A percentile compares a stretch with the other conserved stretches of the same genome.
These are phyloP conservation scores for Ganoderma lingzhi DNA, from an alignment of 1,284 basidiomycete species.

Conservation along the genomic window DNA sequence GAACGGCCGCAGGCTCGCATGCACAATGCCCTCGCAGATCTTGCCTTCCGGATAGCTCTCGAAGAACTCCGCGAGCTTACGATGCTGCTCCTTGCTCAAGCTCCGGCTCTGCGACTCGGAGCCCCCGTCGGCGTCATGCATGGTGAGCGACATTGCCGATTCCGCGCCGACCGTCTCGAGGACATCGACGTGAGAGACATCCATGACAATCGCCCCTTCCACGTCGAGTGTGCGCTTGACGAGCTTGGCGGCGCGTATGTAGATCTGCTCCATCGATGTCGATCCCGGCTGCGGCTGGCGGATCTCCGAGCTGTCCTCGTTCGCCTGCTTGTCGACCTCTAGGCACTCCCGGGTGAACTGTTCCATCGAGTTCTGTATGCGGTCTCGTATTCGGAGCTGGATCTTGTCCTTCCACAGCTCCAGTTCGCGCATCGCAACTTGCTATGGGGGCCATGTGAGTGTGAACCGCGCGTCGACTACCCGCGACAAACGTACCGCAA, in stretches of 20 bases:
- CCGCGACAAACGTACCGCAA: constrained; percentile 62
- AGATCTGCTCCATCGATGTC: constrained; percentile 85
- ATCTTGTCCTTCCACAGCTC: constrained; percentile 97
- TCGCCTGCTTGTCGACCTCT: constrained; percentile 81
- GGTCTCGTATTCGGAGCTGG: constrained; percentile 89
- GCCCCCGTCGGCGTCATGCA: constrained; percentile 57
- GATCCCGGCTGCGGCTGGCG: constrained; percentile 39
- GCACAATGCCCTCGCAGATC: constrained; percentile 86
- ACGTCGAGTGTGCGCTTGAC: constrained; percentile 91
- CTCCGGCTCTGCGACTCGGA: constrained; percentile 53
- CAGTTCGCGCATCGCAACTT: constrained; percentile 95
- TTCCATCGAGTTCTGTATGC: constrained; percentile 92
- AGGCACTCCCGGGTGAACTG: constrained; percentile 94
- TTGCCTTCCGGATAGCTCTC: constrained; percentile 82
- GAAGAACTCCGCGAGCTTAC: constrained; percentile 79
- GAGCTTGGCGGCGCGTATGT: constrained; percentile 86
- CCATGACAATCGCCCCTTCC: constrained; percentile 91
- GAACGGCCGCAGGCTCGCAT: constrained; percentile 79
- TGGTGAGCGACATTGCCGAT: constrained; percentile 68
- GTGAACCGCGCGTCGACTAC: background rate
- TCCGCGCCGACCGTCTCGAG: constrained; percentile 78
- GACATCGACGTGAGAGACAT: constrained; percentile 91
- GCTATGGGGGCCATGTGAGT: constrained; percentile 45
- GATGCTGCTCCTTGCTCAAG: constrained; percentile 76
- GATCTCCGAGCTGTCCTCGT: constrained; percentile 39